Evolutionary conservation across 1,139 yeast species (phyloP).

Genomic region (Saccharomycopsis hybrid): DNA sequence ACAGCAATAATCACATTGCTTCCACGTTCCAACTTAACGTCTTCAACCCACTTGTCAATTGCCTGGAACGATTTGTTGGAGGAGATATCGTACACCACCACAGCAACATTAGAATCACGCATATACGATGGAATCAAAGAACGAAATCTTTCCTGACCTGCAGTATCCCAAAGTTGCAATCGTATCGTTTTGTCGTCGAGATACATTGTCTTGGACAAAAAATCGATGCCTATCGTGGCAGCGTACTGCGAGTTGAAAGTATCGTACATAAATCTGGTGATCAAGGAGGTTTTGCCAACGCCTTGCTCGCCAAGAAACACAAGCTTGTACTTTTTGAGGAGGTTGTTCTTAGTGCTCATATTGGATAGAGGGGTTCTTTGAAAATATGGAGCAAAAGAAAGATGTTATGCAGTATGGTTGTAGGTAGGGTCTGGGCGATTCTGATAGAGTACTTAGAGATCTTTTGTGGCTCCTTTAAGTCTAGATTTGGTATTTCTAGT

Average conservation of each 20-base stretch:
- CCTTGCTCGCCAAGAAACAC: slow-evolving; percentile 98
- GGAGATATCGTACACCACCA: slow-evolving; percentile 90
- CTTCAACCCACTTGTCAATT: slow-evolving; percentile 78
- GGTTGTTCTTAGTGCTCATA: slow-evolving; percentile 15
- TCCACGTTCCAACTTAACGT: slow-evolving; percentile 70
- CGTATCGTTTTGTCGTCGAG: slow-evolving; percentile 68
- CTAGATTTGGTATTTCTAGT: no score
- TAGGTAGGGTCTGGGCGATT: no score
- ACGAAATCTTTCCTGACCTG: slow-evolving; percentile 97
- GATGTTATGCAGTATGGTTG: no score
- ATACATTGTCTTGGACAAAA: slow-evolving; percentile 81
- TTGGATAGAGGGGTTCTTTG: no score
- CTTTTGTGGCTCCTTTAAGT: no score
- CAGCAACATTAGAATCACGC: slow-evolving; percentile 95
- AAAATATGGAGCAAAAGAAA: no score
- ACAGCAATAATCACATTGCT: slow-evolving; percentile 61
- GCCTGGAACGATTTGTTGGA: slow-evolving; percentile 75
- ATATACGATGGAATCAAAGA: slow-evolving; percentile 92
- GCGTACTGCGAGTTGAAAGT: slow-evolving; percentile 95
- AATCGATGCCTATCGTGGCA: slow-evolving; percentile 96
- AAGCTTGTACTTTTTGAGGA: slow-evolving; percentile 72
- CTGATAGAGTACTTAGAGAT: no score
- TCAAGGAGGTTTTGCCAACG: slow-evolving; percentile 91
- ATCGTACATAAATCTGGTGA: slow-evolving; percentile 95
- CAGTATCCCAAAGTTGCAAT: slow-evolving; percentile 94